Evolutionary conservation across 1,139 yeast genomes (phyloP), one percentile per base, ranked within the genome.

Genomic region (Lodderomyces oxycetoniae): DNA sequence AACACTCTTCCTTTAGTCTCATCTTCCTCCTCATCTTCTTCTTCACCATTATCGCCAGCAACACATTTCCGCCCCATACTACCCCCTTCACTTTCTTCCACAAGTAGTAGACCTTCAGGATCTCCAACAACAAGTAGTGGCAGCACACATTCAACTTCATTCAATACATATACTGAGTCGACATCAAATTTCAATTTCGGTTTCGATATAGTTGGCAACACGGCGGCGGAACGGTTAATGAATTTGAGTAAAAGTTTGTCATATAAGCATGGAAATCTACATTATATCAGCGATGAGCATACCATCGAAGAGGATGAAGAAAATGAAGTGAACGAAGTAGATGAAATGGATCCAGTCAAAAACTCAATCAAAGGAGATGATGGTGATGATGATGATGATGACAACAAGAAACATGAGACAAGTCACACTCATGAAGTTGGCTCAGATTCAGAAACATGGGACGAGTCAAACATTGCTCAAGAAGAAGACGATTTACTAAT

Each of bases 141-240:
- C 10, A 7, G 9, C 7, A 10, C 22, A 10, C 22, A 19, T 19
- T 19, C 22, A 10, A 19, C 10, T 7, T 19, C 10, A 10, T 7
- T 7, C 10, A 19, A 19, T 19, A 19, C 22, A 10, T 19, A 19
- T 19, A 19, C 22, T 19, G 22, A 19, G 10, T 7, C 22, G 7
- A 19, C 22, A 19, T 7, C 22, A 11, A 20, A 24, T 17, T 17
- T 28, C 10, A 29, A 30, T 10, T 30, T 30, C 24, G 27, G 17
- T 4, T 23, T 16, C 17, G 32, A 30, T 24, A 23, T 22, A 16
- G 20, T 5, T 24, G 32, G 32, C 3, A 9, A 14, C 15, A 22
- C 32, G 15, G 26, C 32, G 4, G 16, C 28, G n/a, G 28, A 10
- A 17, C 15, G 27, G n/a, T 30, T 30, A 13, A 25, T 16, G 7